These are phyloP conservation scores for Ceratocystis ficicola DNA, from an alignment of 2,329 filamentous ascomycete species.

Conservation along the genomic window DNA sequence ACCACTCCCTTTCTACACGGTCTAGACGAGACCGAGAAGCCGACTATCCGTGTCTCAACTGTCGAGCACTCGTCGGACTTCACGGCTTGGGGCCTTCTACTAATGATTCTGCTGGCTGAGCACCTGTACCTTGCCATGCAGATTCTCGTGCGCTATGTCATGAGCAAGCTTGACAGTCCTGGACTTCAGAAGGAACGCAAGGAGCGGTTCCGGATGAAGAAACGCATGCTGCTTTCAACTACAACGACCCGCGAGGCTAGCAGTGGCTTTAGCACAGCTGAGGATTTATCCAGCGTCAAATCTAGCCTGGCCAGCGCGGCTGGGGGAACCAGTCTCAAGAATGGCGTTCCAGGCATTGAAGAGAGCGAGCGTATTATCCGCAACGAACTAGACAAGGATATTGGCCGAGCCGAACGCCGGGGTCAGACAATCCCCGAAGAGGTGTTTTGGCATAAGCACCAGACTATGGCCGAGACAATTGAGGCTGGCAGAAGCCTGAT, in stretches of 20 bases:
- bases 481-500: slow-evolving; percentile 45
- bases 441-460: slow-evolving; percentile 51
- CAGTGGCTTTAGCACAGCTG: slow-evolving; percentile 41
- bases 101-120: slow-evolving; percentile 75
- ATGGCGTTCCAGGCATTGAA: slow-evolving; percentile 35
- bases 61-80: slow-evolving; percentile 30
- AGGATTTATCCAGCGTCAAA: slow-evolving; percentile 41
- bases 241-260: slow-evolving; percentile 45
- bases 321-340: slow-evolving; percentile 22
- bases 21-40: neutral
- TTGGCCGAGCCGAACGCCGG: slow-evolving; percentile 36
- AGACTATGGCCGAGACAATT: slow-evolving; percentile 45
- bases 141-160: slow-evolving; percentile 55
- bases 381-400: slow-evolving; percentile 52
- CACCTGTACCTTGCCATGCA: slow-evolving; percentile 78
- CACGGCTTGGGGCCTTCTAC: slow-evolving; percentile 65
- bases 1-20: neutral
- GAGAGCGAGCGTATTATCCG: slow-evolving; percentile 53
- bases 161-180: slow-evolving; percentile 72
- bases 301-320: slow-evolving; percentile 18
- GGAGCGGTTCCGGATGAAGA: slow-evolving; percentile 69
- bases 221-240: slow-evolving; percentile 48
- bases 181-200: slow-evolving; percentile 74
- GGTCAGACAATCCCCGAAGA: slow-evolving; percentile 34
- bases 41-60: slow-evolving; percentile 10